These are phyloP conservation scores for Dothidotthia symphoricarpi DNA, from an alignment of 2,329 filamentous ascomycete genomes.

Conservation along the genomic window DNA sequence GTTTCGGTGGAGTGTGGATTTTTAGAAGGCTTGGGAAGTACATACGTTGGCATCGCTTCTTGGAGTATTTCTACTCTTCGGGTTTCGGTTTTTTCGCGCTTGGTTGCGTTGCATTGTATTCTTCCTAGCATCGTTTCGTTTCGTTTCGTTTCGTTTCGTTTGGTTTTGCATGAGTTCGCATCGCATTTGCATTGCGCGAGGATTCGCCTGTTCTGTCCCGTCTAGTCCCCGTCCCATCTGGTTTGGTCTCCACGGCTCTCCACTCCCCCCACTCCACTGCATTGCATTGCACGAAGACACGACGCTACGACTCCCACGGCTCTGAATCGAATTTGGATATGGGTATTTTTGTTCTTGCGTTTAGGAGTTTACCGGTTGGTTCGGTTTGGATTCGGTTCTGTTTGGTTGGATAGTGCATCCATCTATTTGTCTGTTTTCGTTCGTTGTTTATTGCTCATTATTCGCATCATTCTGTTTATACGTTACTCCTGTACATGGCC, in stretches of 20 bases:
- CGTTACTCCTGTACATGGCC: background rate
- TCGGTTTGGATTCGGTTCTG: background rate
- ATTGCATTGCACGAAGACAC: background rate
- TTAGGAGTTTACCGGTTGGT: slow-evolving; percentile 1
- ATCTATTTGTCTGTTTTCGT: background rate
- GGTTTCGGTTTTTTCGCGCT: no score
- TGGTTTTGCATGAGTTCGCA: no score
- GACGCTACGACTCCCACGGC: background rate
- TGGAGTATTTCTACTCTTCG: no score
- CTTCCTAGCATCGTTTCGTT: no score
- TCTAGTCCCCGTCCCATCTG: no score
- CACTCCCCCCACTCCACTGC: background rate
- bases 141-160: no score
- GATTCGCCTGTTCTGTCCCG: no score
- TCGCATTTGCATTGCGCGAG: no score
- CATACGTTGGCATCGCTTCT: slow-evolving; percentile 1
- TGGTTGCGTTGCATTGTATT: no score
- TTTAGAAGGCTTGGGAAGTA: slow-evolving; percentile 18
- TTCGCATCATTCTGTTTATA: background rate
- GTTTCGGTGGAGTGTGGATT: slow-evolving; percentile 46
- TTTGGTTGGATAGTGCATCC: slow-evolving; percentile 9
- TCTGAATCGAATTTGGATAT: slow-evolving; percentile 1
- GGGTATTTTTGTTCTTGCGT: slow-evolving; percentile 1
- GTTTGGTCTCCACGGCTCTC: no score
- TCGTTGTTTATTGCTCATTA: background rate